Base-by-base conservation (phyloP, 225 moss, liverwort and hornwort genomes). In the Lunularia cruciata region DNA sequence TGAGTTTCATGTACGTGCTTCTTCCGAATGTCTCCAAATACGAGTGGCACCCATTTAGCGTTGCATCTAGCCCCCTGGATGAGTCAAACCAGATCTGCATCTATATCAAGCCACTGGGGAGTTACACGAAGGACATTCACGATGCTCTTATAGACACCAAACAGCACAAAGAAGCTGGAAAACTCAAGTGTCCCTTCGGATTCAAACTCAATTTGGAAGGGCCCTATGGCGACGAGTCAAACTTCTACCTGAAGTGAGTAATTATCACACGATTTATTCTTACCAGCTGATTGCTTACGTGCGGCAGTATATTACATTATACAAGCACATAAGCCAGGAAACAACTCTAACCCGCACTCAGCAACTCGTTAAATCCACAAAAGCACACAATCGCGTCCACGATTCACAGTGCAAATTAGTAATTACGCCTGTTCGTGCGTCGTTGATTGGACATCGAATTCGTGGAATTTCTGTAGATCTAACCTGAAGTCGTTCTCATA, bases 21-120 rank as follows among this genome's bases (percentile, higher is more conserved):
- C 47, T 87, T 12, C 90, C 85, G 5, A 77, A 67, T 12, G 62
- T 90, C 34, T 90, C 90, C 43, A 73, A 72, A 60, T 72, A 79
- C 72, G 79, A 87, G 71, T 90, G 90, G 87, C 90, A 90, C 39
- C 90, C 90, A 45, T 90, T 90, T 74, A 90, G 87, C 64, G 78
- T 77, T 38, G 79, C 87, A 27, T 90, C 90, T 55, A 87, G 83
- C 74, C 81, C 86, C 33, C 81, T 85, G 13, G 81, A 79, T 48
- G 69, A 54, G 11, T 73, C 77, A 55, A 75, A 80, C 67, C 69
- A 78, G 25, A 74, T 90, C 23, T 70, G 83, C 18, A 77, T 90
- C 28, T 83, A 83, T 56, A 83, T 90, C 83, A 87, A 90, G 78
- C 85, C 89, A 30, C 51, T 87, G 33, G 87, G 89, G 2, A 85